Base-by-base conservation (phyloP, 1,284 basidiomycete genomes). In the Sphaerobolus stellatus region DNA sequence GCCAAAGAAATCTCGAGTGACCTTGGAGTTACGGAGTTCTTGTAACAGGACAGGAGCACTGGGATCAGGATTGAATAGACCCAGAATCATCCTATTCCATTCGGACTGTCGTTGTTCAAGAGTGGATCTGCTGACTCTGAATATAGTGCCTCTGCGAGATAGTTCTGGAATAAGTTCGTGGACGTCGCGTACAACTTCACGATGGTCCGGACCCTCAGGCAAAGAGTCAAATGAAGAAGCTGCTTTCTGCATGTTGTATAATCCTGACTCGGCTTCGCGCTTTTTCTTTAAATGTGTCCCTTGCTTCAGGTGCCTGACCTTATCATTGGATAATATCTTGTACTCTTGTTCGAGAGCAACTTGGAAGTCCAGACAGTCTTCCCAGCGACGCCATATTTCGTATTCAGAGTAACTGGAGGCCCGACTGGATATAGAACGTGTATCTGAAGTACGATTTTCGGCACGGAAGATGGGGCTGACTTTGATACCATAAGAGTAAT, bases 181-280 rank as follows among this genome's bases (percentile, higher is more conserved):
- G 46, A 91, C 75, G 58, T 87, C 79, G 50, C 75, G 79, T 13
- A 82, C 81, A 34, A 91, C 78, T 24, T 82, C 82, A 41, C 78
- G 80, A 3, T 86, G 87, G 62, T 88, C 79, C 16, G 89, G 88
- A 13, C 88, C 89, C n/a, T 86, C 85, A 13, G 89, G 89, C n/a
- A 91, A 75, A 1, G 88, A 90, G 52, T 90, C 89, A 75, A 84
- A 91, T 11, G 89, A 91, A 2, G 89, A 82, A 2, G 89, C 89
- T 3, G 58, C 57, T 61, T 89, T 84, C 25, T 73, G 69, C 45
- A 84, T 81, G 50, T 82, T 74, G 66, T 89, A 90, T 29, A 89
- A 67, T 16, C 44, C 48, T n/a, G 44, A n/a, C 13, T 41, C 27
- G 0, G 83, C 86, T 54, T 87, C 78, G 63, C 84, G 84, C 75